Conservation (phyloP, 352 stramenopile genomes). For the Globisporangium splendens region DNA sequence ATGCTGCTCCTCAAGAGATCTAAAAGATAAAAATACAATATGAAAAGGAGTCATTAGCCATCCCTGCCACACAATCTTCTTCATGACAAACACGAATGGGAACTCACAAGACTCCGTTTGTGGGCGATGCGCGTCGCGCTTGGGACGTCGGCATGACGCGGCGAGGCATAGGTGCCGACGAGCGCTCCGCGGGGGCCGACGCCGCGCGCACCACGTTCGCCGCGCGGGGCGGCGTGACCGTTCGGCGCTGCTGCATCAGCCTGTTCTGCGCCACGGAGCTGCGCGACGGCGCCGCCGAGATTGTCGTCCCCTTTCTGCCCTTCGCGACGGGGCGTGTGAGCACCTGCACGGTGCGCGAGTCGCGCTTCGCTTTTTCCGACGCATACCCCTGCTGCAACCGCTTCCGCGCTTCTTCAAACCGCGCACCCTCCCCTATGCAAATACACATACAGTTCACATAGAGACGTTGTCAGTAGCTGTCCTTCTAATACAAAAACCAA, state of each 20-base stretch:
- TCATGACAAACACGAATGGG: background rate
- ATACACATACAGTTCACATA: too few species aligned
- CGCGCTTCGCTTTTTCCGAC: constrained; percentile 59
- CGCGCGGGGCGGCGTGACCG: constrained; percentile 11
- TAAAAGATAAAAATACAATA: constrained; percentile 17
- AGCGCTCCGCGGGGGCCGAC: constrained; percentile 21
- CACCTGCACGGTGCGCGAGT: constrained; percentile 73
- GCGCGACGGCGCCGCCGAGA: constrained; percentile 55
- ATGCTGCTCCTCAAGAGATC: constrained; percentile 56
- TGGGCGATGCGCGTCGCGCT: background rate
- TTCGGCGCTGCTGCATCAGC: constrained; percentile 31
- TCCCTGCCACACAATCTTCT: background rate
- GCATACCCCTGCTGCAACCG: constrained; percentile 76
- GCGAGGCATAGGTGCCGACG: constrained; percentile 13
- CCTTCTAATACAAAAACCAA: background rate
- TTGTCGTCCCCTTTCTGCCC: constrained; percentile 45
- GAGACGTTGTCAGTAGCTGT: too few species aligned
- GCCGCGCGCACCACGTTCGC: constrained; percentile 14
- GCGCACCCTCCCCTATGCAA: constrained; percentile 26
- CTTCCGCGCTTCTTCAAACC: constrained; percentile 67
- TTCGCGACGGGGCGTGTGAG: constrained; percentile 57
- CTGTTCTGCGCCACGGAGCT: constrained; percentile 44
- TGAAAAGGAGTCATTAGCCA: constrained; percentile 1
- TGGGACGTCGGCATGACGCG: constrained; percentile 17
- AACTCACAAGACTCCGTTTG: constrained; percentile 1